These are phyloP conservation scores for Senecio squalidus DNA, from an alignment of 140 eudicot species.

Conservation along the genomic window DNA sequence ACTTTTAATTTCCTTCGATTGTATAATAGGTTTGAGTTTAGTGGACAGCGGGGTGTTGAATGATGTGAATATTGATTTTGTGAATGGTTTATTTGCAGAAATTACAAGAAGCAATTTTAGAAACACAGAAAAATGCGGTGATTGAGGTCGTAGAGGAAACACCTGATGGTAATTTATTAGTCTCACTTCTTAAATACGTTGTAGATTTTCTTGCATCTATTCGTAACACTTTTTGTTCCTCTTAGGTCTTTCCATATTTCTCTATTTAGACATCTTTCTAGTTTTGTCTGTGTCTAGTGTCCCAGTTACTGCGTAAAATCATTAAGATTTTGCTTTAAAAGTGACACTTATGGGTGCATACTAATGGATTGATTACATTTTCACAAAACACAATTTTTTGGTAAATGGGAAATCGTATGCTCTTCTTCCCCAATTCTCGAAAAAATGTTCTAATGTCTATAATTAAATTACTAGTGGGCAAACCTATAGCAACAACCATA, in stretches of 20 bases:
- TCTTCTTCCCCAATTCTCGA: not conserved
- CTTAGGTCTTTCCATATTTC: not conserved
- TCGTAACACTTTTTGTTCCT: not conserved
- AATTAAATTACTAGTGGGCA: too few relatives aligned
- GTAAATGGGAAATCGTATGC: not conserved
- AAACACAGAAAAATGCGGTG: conserved; percentile 79
- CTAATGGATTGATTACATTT: not conserved
- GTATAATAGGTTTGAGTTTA: too few relatives aligned
- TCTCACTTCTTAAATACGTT: not conserved
- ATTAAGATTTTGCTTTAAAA: not conserved
- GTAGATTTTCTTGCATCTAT: not conserved
- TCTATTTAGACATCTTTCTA: not conserved
- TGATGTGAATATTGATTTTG: conserved; percentile 9
- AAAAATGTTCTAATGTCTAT: too few relatives aligned
- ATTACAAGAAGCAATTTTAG: conserved; percentile 69
- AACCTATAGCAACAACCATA: too few relatives aligned
- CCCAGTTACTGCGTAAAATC: too few relatives aligned
- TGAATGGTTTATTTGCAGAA: conserved; percentile 35
- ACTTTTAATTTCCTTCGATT: too few relatives aligned
- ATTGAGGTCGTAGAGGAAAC: conserved; percentile 71
- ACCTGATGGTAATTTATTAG: conserved; percentile 48
- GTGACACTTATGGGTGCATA: not conserved
- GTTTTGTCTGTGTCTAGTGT: not conserved
- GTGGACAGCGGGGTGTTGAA: not conserved
- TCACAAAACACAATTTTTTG: not conserved